A percentile compares a stretch with the other conserved stretches of the same genome.
Evolutionary conservation across 2,329 filamentous ascomycete genomes (phyloP).

Genomic region (Xylariaceae sp.): DNA sequence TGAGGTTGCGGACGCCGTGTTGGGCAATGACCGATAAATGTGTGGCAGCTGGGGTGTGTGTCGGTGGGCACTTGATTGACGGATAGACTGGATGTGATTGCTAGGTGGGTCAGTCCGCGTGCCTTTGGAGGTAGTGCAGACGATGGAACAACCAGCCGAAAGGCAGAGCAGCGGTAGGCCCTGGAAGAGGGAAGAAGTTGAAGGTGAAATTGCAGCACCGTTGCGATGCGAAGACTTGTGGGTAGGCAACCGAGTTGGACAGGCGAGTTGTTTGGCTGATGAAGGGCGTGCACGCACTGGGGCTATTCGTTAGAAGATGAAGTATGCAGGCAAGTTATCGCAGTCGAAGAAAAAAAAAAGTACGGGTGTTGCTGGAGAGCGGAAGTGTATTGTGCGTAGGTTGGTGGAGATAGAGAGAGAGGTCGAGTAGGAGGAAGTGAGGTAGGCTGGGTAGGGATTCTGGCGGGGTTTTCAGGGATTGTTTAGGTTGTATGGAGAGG

Average conservation of each 20-base stretch:
- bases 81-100: constrained; percentile 22
- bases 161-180: constrained; percentile 13
- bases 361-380: constrained; percentile 28
- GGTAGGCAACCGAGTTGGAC: constrained; percentile 19
- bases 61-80: constrained; percentile 30
- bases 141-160: constrained; percentile 11
- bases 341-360: constrained; percentile 9
- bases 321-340: constrained; percentile 17
- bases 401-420: constrained; percentile 32
- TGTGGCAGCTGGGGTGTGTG: constrained; percentile 24
- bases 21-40: constrained; percentile 38
- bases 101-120: constrained; percentile 21
- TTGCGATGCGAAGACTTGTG: constrained; percentile 21
- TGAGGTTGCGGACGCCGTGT: constrained; percentile 40
- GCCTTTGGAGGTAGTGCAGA: constrained; percentile 27
- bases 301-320: constrained; percentile 25
- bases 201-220: constrained; percentile 18
- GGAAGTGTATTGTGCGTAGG: constrained; percentile 26
- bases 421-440: constrained; percentile 36
- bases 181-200: constrained; percentile 3
- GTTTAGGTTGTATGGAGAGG: constrained; percentile 31
- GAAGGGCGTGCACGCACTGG: constrained; percentile 27
- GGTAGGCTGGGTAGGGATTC: constrained; percentile 38
- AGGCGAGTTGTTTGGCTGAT: constrained; percentile 15
- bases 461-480: constrained; percentile 42